A percentile compares a stretch with the other conserved stretches of the same genome.
Evolutionary conservation across 257 asterid species (phyloP).

Genomic region (Solanum medicagineum): DNA sequence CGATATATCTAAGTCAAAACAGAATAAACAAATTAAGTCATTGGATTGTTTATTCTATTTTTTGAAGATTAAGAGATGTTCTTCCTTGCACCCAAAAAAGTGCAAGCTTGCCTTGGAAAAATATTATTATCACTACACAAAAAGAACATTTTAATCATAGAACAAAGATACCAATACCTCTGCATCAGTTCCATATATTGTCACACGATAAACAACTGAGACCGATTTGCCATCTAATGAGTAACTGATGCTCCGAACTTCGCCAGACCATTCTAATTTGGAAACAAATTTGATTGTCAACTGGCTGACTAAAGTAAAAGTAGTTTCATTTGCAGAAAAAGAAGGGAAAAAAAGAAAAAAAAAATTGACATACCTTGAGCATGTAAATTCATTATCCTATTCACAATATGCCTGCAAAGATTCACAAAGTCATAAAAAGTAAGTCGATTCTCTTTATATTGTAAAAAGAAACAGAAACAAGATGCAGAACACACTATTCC

Average conservation of each 20-base stretch:
- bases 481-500: background rate
- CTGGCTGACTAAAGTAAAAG: background rate
- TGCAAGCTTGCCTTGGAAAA: background rate
- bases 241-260: conserved; percentile 65
- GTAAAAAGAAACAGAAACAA: background rate
- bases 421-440: background rate
- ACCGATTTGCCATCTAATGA: conserved; percentile 67
- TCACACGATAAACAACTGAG: conserved; percentile 74
- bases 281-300: background rate
- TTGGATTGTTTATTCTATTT: background rate
- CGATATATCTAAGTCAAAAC: conserved; percentile 43
- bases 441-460: background rate
- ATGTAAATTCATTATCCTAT: conserved; percentile 84
- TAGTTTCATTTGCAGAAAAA: background rate
- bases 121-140: background rate
- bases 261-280: conserved; percentile 82
- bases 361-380: conserved; percentile 56
- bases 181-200: conserved; percentile 84
- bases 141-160: background rate
- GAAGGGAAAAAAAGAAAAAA: background rate
- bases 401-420: conserved; percentile 64
- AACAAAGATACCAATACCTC: conserved; percentile 41
- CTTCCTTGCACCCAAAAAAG: background rate
- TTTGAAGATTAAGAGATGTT: background rate
- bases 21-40: background rate